Evolutionary conservation across 1,284 basidiomycete genomes (phyloP), one percentile per base, ranked within the genome.

Genomic region (Apiotrichum gracile): DNA sequence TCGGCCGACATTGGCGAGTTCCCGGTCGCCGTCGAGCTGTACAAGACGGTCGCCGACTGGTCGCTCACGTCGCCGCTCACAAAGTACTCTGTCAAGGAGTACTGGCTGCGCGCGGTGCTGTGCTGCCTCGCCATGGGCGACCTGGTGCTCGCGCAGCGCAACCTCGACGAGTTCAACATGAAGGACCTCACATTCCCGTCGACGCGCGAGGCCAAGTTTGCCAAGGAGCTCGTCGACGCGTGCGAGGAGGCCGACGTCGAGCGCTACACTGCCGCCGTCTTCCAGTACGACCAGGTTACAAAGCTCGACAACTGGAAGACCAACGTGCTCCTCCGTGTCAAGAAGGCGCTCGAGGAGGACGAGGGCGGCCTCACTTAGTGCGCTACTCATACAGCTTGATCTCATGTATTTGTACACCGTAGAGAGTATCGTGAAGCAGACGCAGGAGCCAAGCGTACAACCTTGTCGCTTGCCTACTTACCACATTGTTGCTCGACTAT

Each of bases 1-100:
- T 89, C 91, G 56, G 93, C 90, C 16, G 88, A 94, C 56, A 76
- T 98, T 14, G 87, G 85, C 58, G 82, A 97, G 63, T 97, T 85
- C 73, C 79, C 83, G 13, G 81, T 84, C 58, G 92, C 96, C 4
- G 91, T 97, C 65, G 81, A 85, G 59, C 85, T 85, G 57, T 97
- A 96, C 70, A 86, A 91, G 68, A 85, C 88, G 66, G 92, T 98
- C 42, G 96, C 93, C 2, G 82, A 87, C 60, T 85, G 88, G 73
- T 90, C 87, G 17, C 78, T 98, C 45, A 79, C 79, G 3, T 91
- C 87, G 48, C 80, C 86, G 19, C 78, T 98, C 64, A 98, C 96
- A n/a, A 91, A 91, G 75, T 98, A 97, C 78, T 92, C 88, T 60
- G 94, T 97, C 64, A 98, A 97, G 77, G 94, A 98, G 68, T 97